Conservation (phyloP, 192 early-diverging fungal genomes). For the Podila verticillata region DNA sequence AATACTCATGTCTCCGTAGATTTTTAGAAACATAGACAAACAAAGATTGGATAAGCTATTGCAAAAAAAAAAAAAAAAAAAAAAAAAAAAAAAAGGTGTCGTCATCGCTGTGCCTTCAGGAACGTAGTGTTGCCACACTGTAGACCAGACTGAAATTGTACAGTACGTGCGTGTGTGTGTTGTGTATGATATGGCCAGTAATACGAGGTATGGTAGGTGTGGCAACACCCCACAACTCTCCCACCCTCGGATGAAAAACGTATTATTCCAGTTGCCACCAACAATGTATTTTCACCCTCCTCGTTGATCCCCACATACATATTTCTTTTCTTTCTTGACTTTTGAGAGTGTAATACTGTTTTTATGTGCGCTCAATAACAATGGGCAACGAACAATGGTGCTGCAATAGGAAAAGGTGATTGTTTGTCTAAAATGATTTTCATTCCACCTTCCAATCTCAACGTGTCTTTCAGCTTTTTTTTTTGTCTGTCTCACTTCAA, state of each 20-base stretch:
- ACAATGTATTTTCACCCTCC: neutral
- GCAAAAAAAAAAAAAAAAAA: no score
- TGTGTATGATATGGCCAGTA: no score
- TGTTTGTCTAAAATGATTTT: neutral
- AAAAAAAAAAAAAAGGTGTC: neutral
- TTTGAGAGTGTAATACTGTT: neutral
- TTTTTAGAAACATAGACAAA: slow-evolving; percentile 35
- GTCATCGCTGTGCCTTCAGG: no score
- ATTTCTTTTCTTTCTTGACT: neutral
- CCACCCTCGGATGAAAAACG: neutral
- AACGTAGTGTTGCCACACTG: no score
- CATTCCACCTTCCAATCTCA: slow-evolving; percentile 43
- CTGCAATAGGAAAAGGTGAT: neutral
- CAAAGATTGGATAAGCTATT: neutral
- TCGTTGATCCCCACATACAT: neutral
- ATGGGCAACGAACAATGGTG: neutral
- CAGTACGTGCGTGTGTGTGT: no score
- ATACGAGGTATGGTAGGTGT: no score
- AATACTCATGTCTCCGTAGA: slow-evolving; percentile 39
- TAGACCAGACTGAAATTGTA: no score
- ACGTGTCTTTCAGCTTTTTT: neutral
- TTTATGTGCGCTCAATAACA: neutral
- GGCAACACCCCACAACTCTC: neutral
- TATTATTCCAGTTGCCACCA: neutral
- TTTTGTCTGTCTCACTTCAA: neutral